Percentiles rank a stretch among this genome's conserved stretches.
These are phyloP conservation scores for Turnera subulata DNA, from an alignment of 345 rosid species.

Conservation along the genomic window DNA sequence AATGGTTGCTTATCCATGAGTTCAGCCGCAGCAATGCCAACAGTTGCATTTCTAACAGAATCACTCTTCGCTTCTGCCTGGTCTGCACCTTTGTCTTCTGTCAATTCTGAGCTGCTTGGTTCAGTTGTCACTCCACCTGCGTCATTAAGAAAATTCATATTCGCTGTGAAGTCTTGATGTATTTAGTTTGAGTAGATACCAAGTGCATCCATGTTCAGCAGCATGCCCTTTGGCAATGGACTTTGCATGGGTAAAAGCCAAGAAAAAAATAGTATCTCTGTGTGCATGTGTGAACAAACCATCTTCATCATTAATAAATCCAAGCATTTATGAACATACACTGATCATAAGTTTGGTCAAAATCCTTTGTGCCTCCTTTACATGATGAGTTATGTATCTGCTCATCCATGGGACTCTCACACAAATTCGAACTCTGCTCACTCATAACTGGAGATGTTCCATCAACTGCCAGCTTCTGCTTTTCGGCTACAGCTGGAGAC, in stretches of 20 bases:
- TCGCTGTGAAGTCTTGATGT: neutral
- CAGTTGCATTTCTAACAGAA: constrained; percentile 16
- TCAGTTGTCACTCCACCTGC: constrained; percentile 31
- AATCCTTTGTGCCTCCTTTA: constrained; percentile 14
- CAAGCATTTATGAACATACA: constrained; percentile 16
- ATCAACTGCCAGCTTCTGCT: constrained; percentile 20
- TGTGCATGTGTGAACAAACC: neutral
- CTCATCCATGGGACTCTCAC: constrained; percentile 21
- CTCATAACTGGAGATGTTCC: constrained; percentile 15
- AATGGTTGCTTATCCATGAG: constrained; percentile 15
- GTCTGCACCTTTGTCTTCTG: constrained; percentile 23
- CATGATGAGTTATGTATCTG: constrained; percentile 14
- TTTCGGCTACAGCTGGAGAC: constrained; percentile 32
- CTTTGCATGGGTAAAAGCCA: neutral
- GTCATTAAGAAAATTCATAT: constrained; percentile 13
- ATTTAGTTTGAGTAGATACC: neutral
- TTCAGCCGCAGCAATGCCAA: constrained; percentile 23
- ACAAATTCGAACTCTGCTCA: constrained; percentile 21
- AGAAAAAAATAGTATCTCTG: too few species aligned
- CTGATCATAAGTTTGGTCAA: constrained; percentile 13
- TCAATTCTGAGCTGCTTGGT: constrained; percentile 27
- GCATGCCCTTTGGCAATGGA: neutral
- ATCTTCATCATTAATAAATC: neutral
- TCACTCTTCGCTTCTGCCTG: constrained; percentile 27
- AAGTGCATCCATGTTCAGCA: neutral